These are phyloP conservation scores for Blastosporella zonata DNA, from an alignment of 1,284 basidiomycete genomes.

Conservation along the genomic window DNA sequence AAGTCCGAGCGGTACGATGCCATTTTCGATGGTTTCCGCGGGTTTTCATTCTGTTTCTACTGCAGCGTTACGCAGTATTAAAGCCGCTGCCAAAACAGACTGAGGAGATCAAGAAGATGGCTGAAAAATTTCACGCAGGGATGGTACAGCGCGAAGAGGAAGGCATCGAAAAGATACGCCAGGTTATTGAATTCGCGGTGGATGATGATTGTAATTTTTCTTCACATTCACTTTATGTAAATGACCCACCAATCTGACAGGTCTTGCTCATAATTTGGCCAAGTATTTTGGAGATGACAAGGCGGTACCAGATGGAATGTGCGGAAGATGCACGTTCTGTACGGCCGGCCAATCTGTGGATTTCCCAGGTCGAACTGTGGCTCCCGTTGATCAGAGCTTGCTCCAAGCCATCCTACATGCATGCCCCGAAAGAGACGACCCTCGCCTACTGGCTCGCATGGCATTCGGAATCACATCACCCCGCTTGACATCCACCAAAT, in stretches of 20 bases:
- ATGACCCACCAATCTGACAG: constrained; percentile 24
- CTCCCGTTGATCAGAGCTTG: constrained; percentile 29
- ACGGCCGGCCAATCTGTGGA: constrained; percentile 34
- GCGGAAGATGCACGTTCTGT: constrained; percentile 46
- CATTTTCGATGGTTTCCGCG: background rate
- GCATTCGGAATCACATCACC: constrained; percentile 18
- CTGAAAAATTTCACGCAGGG: constrained; percentile 8
- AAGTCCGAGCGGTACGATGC: constrained; percentile 15
- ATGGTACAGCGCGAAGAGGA: constrained; percentile 18
- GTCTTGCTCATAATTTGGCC: constrained; percentile 43
- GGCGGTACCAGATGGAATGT: constrained; percentile 41
- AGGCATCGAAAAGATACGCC: constrained; percentile 13
- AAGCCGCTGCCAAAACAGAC: constrained; percentile 12
- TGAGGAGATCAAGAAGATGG: constrained; percentile 13
- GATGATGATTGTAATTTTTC: constrained; percentile 40
- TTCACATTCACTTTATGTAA: background rate
- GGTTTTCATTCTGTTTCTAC: background rate
- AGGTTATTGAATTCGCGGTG: constrained; percentile 37
- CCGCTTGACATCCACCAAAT: constrained; percentile 13
- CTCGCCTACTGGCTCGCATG: constrained; percentile 17
- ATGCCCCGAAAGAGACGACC: constrained; percentile 48
- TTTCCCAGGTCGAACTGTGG: constrained; percentile 30
- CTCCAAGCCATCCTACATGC: constrained; percentile 38
- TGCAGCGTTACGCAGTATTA: constrained; percentile 14
- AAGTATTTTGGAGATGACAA: constrained; percentile 45